Conservation (phyloP, 2,329 filamentous ascomycete genomes). For the Biscogniauxia mediterranea region DNA sequence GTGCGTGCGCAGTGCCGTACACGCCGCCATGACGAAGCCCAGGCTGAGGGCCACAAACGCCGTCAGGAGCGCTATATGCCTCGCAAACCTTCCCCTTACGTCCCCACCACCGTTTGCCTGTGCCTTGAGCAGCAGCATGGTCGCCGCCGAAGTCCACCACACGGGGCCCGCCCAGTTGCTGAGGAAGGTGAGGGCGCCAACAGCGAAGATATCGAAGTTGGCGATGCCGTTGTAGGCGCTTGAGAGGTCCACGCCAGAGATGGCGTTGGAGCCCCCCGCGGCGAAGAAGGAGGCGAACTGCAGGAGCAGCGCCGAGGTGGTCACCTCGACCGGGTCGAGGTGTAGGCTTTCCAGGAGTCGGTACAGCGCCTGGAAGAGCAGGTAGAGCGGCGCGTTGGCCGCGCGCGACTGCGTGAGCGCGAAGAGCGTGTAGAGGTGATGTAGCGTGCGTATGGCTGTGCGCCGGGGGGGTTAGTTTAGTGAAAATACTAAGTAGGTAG, state of each 20-base stretch:
- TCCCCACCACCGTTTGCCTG: conserved; percentile 16
- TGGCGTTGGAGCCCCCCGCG: conserved; percentile 87
- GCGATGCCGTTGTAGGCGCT: conserved; percentile 92
- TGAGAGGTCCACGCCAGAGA: conserved; percentile 91
- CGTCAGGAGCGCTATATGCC: conserved; percentile 65
- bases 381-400: conserved; percentile 81
- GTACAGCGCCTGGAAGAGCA: conserved; percentile 66
- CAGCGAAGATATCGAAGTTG: conserved; percentile 75
- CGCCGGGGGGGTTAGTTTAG: conserved; percentile 5
- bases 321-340: conserved; percentile 57
- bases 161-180: conserved; percentile 90
- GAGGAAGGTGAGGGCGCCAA: conserved; percentile 80
- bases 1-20: conserved; percentile 79
- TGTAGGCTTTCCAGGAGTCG: conserved; percentile 46
- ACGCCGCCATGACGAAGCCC: conserved; percentile 81
- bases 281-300: conserved; percentile 86
- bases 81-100: conserved; percentile 29
- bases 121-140: conserved; percentile 53
- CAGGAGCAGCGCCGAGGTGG: conserved; percentile 70
- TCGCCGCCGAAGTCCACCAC: conserved; percentile 76
- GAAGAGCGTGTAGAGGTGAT: conserved; percentile 73
- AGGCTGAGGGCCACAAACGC: conserved; percentile 66
- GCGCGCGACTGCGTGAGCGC: conserved; percentile 83
- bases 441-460: conserved; percentile 47
- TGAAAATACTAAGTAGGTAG: conserved; percentile 4